phyloP scores from a whole-genome alignment of 768 basidiomycete genomes.

The Tricholoma bakamatsutake region DNA sequence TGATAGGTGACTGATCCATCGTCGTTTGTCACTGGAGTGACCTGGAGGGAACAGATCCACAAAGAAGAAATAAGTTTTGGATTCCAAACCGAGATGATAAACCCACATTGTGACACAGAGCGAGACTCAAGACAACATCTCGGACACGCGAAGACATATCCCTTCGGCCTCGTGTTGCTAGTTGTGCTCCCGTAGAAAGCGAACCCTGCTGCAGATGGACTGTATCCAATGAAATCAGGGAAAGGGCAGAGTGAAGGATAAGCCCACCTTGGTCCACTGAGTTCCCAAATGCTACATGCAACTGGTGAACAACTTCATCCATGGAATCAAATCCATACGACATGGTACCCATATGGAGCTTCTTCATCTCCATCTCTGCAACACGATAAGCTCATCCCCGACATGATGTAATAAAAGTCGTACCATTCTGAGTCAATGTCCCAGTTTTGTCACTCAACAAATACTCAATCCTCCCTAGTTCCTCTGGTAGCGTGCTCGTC shows the following conservation, averaged over 20 bases:
- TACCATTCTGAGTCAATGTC: conserved; percentile 95
- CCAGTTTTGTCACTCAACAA: conserved; percentile 97
- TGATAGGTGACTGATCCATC: conserved; percentile 95
- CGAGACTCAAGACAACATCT: conserved; percentile 90
- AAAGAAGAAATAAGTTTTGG: not conserved
- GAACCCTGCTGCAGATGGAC: conserved; percentile 48
- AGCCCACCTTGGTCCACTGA: conserved; percentile 47
- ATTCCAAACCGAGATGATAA: not conserved
- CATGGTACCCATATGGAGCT: conserved; percentile 97
- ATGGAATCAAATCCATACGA: conserved; percentile 97
- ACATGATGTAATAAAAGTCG: conserved; percentile 14
- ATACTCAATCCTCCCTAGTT: conserved; percentile 93
- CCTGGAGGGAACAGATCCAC: conserved; percentile 39
- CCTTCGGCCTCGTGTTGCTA: conserved; percentile 82
- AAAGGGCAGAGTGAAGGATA: not conserved
- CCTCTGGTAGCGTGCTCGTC: conserved; percentile 96
- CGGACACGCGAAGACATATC: conserved; percentile 93
- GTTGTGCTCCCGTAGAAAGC: conserved; percentile 66
- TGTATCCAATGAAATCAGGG: conserved; percentile 7
- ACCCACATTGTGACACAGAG: conserved; percentile 91
- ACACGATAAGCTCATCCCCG: not conserved
- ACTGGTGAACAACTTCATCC: conserved; percentile 94
- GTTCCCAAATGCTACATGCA: conserved; percentile 80
- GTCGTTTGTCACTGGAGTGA: conserved; percentile 92
- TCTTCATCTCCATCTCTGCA: conserved; percentile 99